Base-by-base conservation (phyloP, 2,329 filamentous ascomycete genomes). In the Cladosporium sphaerospermum region DNA sequence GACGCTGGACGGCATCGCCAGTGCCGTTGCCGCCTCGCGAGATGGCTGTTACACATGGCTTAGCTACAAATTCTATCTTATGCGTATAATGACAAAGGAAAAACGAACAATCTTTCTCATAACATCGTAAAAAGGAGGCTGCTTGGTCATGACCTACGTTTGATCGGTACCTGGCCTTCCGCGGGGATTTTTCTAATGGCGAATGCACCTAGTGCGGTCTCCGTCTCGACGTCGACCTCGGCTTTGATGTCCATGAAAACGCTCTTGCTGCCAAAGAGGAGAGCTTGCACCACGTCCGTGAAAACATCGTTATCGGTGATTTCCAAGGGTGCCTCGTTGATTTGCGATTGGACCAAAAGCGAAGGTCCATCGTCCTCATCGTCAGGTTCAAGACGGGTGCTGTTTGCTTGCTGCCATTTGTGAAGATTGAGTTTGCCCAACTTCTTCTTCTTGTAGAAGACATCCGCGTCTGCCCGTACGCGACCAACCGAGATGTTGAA, bases 371-470 rank as follows among this genome's bases (percentile, higher is more conserved):
- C 78, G 32, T 80, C 75, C 6, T 77, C 72, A 13, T 45, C 53
- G 37, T 79, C 71, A 2, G 75, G 77, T 34, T 82, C 75, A 3
- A 88, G 71, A 58, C 82, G 81, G n/a, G 81, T 88, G 9, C 91
- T 95, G 64, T 87, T 89, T 41, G 92, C 88, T 28, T 79, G 72
- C 67, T 96, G 89, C 92, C 92, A 97, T 62, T 90, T 78, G 36
- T 78, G 73, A 48, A 99, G 67, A 64, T 93, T 82, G 23, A 99
- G 78, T 52, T 86, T 80, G 36, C 93, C 93, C 55, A 99, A 81
- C 67, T 92, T 88, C 50, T 83, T 77, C 23, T 78, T 78, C 59
- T 88, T 76, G 70, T 95, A 96, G 61, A 82, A 88, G 3, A 97
- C 84, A 65, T 95, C 83, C 4, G 90, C 86, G 51, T 81, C 80